Evolutionary conservation across 2,329 filamentous ascomycete genomes (phyloP).

Genomic region (Penicillium sp.): DNA sequence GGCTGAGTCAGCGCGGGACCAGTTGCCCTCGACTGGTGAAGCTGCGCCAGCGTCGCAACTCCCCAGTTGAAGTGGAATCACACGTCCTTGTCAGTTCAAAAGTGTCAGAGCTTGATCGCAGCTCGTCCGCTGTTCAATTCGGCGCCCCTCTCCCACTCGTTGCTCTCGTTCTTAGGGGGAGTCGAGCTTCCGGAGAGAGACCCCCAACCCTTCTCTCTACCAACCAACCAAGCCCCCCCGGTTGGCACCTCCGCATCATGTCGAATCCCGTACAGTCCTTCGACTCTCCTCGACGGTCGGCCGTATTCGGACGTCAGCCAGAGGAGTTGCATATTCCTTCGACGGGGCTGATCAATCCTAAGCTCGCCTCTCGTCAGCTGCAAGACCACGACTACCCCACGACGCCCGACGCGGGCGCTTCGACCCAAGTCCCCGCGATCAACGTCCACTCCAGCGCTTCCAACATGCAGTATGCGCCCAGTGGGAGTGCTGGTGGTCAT

Average conservation of each 20-base stretch:
- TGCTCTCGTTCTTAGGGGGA: slow-evolving; percentile 13
- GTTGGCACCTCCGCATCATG: slow-evolving; percentile 35
- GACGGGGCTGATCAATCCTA: slow-evolving; percentile 41
- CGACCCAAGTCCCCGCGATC: slow-evolving; percentile 55
- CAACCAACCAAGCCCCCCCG: slow-evolving; percentile 5
- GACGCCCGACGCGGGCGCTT: slow-evolving; percentile 45
- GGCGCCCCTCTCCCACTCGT: slow-evolving; percentile 7
- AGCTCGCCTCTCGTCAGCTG: slow-evolving; percentile 41
- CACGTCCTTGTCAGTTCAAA: neutral
- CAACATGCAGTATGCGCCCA: slow-evolving; percentile 47
- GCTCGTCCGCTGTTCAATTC: slow-evolving; percentile 28
- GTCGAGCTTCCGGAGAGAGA: slow-evolving; percentile 21
- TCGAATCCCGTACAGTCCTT: slow-evolving; percentile 51
- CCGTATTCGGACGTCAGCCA: slow-evolving; percentile 51
- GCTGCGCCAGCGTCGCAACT: slow-evolving; percentile 4
- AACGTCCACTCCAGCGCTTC: slow-evolving; percentile 60
- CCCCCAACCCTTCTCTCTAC: slow-evolving; percentile 14
- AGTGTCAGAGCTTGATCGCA: slow-evolving; percentile 27
- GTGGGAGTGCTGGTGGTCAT: slow-evolving; percentile 41
- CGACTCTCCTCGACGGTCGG: slow-evolving; percentile 53
- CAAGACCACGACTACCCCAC: slow-evolving; percentile 53
- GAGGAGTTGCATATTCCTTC: slow-evolving; percentile 60
- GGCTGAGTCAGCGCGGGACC: slow-evolving; percentile 21
- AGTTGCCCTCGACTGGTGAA: slow-evolving; percentile 10
- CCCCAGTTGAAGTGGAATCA: slow-evolving; percentile 1